Evolutionary conservation across 2,329 filamentous ascomycete species (phyloP).

Genomic region (Arthrobotrys megalospora): DNA sequence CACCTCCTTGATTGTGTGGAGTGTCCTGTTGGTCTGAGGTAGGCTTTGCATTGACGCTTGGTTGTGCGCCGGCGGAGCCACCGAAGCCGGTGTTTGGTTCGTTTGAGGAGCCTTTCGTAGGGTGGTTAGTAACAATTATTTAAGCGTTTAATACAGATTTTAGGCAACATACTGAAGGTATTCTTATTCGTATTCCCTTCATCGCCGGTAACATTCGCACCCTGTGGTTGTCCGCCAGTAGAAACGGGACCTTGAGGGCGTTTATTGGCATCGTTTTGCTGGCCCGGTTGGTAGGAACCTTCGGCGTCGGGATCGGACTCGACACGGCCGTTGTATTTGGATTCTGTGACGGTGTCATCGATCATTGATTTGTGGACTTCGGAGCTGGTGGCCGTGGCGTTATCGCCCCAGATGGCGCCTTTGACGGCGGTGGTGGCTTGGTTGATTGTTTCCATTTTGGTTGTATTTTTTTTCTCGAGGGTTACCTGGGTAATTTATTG

Average conservation of each 20-base stretch:
- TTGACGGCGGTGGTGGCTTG: slow-evolving; percentile 72
- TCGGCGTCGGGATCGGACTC: slow-evolving; percentile 54
- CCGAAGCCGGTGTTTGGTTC: slow-evolving; percentile 61
- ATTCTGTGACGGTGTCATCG: slow-evolving; percentile 52
- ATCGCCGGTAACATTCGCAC: slow-evolving; percentile 44
- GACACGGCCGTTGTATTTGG: slow-evolving; percentile 46
- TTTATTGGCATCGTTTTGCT: slow-evolving; percentile 23
- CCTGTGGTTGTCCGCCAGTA: slow-evolving; percentile 42
- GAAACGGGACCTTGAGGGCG: slow-evolving; percentile 34
- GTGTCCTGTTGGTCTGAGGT: slow-evolving; percentile 29
- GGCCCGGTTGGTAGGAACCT: slow-evolving; percentile 37
- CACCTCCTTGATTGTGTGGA: slow-evolving; percentile 67
- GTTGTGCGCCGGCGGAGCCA: slow-evolving; percentile 55
- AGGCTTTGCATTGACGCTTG: slow-evolving; percentile 33
- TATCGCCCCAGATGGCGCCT: slow-evolving; percentile 70
- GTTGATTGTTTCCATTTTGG: slow-evolving; percentile 73
- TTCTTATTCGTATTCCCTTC: slow-evolving; percentile 36
- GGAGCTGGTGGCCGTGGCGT: slow-evolving; percentile 5
- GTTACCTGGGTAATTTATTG: no score
- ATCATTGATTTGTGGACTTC: slow-evolving; percentile 60
- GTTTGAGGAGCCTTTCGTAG: slow-evolving; percentile 46
- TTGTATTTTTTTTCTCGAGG: slow-evolving; percentile 7
- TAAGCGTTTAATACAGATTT: neutral
- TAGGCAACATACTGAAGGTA: slow-evolving; percentile 31
- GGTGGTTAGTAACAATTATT: neutral